Evolutionary conservation across 768 basidiomycete species (phyloP), one percentile per base, ranked within the genome.

Genomic region (Boletellus sp.): DNA sequence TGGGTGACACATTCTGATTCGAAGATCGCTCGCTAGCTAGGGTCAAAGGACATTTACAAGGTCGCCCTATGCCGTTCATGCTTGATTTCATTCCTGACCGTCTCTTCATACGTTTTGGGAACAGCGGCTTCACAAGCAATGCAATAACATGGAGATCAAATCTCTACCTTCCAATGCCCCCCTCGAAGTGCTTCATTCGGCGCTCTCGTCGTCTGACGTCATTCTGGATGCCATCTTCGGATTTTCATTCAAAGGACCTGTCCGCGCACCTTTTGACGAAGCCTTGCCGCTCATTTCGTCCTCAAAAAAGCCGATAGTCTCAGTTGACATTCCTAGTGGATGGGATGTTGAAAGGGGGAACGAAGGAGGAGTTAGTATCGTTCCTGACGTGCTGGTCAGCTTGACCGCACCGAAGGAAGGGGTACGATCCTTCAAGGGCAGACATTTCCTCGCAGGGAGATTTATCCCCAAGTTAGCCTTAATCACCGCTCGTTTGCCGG

Each of bases 181-280:
- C 19, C 57, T 67, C 15, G 72, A 75, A 17, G 57, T 73, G 31
- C 76, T 89, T 17, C 65, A 70, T 41, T 63, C 70, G 37, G 78
- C 79, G 6, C 74, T 88, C 33, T 61, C 72, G 7, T 73, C 77
- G 26, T 80, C 82, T 4, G 90, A 96, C 66, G 83, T 96, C 37
- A 79, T 98, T 17, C 75, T 99, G 47, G 96, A 99, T 63, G 92
- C 94, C 5, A 88, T 99, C 50, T 99, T 99, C 59, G 96, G 95
- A 5, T 98, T 99, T 73, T 97, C 94, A 1, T 99, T 98, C 80
- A 77, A 87, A 51, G 87, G 88, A 0, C 94, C 96, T 32, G 78
- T 94, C 6, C 86, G 96, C 11, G 70, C 85, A 8, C 96, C 96
- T 0, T 99, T 98, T 69, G 84, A 92, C 58, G 62, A 70, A 0